phyloP scores from a whole-genome alignment of 306 rosid species.

The Cicer yamashitae region DNA sequence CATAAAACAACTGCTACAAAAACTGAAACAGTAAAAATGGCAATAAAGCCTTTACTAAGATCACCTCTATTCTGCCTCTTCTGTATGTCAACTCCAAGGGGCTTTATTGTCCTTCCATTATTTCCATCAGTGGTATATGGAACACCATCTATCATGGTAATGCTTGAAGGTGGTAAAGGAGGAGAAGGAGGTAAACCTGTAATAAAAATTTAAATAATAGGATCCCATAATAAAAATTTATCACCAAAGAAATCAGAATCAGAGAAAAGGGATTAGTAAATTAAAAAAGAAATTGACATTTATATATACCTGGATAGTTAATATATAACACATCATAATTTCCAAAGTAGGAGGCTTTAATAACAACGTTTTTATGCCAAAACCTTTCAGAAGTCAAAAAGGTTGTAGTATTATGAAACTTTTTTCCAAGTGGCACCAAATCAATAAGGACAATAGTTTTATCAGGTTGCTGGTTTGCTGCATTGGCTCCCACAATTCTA shows the following conservation, averaged over 20 bases:
- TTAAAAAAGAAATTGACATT: constrained; percentile 2
- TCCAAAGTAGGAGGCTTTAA: constrained; percentile 71
- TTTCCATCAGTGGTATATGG: constrained; percentile 57
- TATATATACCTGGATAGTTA: constrained; percentile 74
- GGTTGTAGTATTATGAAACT: constrained; percentile 76
- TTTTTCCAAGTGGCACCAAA: constrained; percentile 78
- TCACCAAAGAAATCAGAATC: constrained; percentile 31
- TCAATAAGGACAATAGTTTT: constrained; percentile 76
- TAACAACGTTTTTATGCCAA: constrained; percentile 73
- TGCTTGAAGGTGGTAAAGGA: constrained; percentile 67
- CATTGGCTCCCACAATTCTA: constrained; percentile 85
- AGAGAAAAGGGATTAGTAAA: background rate
- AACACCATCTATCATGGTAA: constrained; percentile 55
- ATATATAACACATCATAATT: constrained; percentile 81
- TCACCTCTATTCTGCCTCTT: constrained; percentile 57
- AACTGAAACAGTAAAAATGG: constrained; percentile 65
- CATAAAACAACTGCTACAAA: constrained; percentile 64
- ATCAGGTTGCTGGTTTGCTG: constrained; percentile 73
- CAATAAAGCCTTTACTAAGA: constrained; percentile 62
- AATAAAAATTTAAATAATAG: constrained; percentile 20
- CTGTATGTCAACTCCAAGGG: constrained; percentile 73
- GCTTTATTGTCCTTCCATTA: constrained; percentile 65
- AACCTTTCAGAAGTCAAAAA: constrained; percentile 68
- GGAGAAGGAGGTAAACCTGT: constrained; percentile 85
- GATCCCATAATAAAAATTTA: constrained; percentile 30